Percentiles rank a stretch among this genome's conserved stretches.
Evolutionary conservation across 139 green algal species (phyloP).

Genomic region (Ettlia oleoabundans): DNA sequence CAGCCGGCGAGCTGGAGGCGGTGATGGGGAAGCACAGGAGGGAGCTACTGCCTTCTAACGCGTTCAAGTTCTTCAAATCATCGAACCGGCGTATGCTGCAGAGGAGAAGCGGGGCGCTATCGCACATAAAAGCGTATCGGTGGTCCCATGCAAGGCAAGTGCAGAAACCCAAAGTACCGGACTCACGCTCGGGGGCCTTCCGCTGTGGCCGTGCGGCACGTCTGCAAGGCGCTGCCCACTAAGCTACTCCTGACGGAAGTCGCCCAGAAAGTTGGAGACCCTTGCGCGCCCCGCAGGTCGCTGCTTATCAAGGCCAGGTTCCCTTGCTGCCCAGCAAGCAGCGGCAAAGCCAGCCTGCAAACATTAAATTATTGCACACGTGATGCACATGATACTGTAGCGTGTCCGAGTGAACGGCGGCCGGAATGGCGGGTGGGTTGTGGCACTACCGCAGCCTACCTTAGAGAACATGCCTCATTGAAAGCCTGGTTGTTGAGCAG

Average conservation of each 20-base stretch:
- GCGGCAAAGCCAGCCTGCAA: background rate
- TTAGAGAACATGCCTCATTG: too few relatives aligned
- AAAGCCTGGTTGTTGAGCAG: too few relatives aligned
- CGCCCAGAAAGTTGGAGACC: background rate
- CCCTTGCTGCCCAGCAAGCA: background rate
- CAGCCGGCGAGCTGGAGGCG: background rate
- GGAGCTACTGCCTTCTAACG: background rate
- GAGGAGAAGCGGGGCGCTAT: too few relatives aligned
- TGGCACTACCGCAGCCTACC: too few relatives aligned
- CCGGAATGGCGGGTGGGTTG: too few relatives aligned
- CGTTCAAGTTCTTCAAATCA: background rate
- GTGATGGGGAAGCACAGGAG: constrained; percentile 12
- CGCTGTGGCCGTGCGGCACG: background rate
- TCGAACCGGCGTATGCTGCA: background rate
- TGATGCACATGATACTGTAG: too few relatives aligned
- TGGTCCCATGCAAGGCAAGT: too few relatives aligned
- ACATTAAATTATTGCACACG: too few relatives aligned
- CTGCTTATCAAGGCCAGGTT: background rate
- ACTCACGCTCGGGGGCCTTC: too few relatives aligned
- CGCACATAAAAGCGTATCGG: too few relatives aligned
- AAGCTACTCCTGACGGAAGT: background rate
- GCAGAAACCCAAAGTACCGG: too few relatives aligned
- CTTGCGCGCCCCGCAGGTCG: background rate
- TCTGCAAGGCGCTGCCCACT: background rate
- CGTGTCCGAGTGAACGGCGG: too few relatives aligned